Evolutionary conservation across 768 basidiomycete species (phyloP), one percentile per base, ranked within the genome.

Genomic region (Leccinum arenicola): DNA sequence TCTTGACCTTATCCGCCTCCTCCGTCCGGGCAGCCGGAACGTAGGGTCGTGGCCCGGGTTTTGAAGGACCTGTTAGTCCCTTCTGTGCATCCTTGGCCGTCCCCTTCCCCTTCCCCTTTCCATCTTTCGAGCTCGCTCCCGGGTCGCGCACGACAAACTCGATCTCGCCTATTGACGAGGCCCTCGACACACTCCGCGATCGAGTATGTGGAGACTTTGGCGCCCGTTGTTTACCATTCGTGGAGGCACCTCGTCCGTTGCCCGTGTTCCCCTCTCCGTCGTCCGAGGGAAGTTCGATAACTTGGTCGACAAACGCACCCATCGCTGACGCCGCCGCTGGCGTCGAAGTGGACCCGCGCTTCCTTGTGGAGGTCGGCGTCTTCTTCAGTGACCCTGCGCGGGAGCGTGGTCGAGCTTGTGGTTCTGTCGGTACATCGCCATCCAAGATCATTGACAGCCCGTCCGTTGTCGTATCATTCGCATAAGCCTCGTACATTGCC

Each of bases 281-380:
- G 15, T 64, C 70, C 8, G 53, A 10, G 0, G 64, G 68, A 29
- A 71, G 55, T 19, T 68, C 62, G 12, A 72, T 63, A 17, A 72
- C 62, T 8, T 63, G 59, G 27, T 71, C 66, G 7, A 68, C 36
- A 33, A 64, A 70, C 6, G 48, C 48, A 0, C 64, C 66, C 15
- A 15, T 62, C 11, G 58, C 57, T 3, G 60, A 57, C 3, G 19
- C 49, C 14, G 54, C 36, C n/a, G 43, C 11, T 0, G 56, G 36
- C 0, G 61, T 52, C 29, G 54, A 51, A 11, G 51, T 45, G 1
- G 50, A 45, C 48, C 52, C 27, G 21, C 36, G 56, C 25, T 25
- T 61, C 12, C 21, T 57, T 3, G 5, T 6, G 9, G 59, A n/a
- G 1, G 61, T 47, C 3, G 58, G 59, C 6, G 61, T 63, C 31